phyloP scores from a whole-genome alignment of 495 filamentous ascomycete genomes.

The Talaromyces nanjingensis region DNA sequence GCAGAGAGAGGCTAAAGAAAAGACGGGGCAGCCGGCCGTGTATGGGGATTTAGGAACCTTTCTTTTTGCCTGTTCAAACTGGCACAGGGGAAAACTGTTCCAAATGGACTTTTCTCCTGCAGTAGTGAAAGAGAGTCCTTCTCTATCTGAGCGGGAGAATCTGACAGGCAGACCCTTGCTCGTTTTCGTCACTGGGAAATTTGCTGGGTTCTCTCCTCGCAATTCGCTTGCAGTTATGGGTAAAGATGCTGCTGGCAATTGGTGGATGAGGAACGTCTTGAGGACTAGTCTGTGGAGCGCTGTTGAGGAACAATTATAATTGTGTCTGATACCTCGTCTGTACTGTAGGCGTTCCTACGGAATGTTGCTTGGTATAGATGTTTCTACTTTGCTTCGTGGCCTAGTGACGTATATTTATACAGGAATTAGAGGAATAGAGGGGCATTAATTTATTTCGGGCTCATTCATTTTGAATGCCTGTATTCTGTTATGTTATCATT shows the following conservation, averaged over 20 bases:
- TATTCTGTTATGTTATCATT: no score
- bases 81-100: conserved; percentile 38
- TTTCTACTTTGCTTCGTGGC: no score
- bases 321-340: background rate
- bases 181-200: conserved; percentile 19
- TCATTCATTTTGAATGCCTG: no score
- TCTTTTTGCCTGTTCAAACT: conserved; percentile 37
- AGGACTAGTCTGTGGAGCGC: conserved; percentile 20
- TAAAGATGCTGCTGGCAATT: conserved; percentile 43
- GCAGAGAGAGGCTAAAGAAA: conserved; percentile 9
- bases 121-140: conserved; percentile 16
- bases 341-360: no score
- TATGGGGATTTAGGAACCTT: conserved; percentile 29
- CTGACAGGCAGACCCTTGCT: conserved; percentile 18
- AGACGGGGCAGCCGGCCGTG: conserved; percentile 15
- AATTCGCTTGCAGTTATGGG: conserved; percentile 30
- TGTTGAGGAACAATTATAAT: conserved; percentile 14
- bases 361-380: no score
- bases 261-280: conserved; percentile 29
- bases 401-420: no score
- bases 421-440: no score
- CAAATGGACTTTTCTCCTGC: conserved; percentile 40
- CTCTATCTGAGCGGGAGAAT: conserved; percentile 8
- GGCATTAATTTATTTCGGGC: no score
- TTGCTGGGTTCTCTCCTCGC: conserved; percentile 16